Conservation (phyloP, 2,329 filamentous ascomycete species). For the Verticillium tricorpus region DNA sequence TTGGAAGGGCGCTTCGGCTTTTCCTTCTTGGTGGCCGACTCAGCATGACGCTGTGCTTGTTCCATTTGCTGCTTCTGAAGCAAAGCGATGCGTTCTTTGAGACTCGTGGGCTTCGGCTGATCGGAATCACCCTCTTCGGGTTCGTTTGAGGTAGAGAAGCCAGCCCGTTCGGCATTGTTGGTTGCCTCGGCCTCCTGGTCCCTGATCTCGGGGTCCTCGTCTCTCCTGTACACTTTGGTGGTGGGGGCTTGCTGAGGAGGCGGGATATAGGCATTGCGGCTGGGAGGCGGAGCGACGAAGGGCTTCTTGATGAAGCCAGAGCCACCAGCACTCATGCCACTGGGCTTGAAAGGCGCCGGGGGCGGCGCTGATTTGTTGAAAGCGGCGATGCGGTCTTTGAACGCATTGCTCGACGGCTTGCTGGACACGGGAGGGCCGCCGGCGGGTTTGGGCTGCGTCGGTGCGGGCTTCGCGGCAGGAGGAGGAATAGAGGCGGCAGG, state of each 20-base stretch:
- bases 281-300: conserved; percentile 92
- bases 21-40: conserved; percentile 75
- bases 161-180: conserved; percentile 65
- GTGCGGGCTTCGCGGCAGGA: conserved; percentile 31
- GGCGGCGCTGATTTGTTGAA: conserved; percentile 92
- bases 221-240: conserved; percentile 74
- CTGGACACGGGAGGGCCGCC: conserved; percentile 65
- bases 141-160: conserved; percentile 43
- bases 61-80: conserved; percentile 93
- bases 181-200: conserved; percentile 62
- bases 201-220: conserved; percentile 75
- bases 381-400: conserved; percentile 92
- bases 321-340: conserved; percentile 52
- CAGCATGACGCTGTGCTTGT: conserved; percentile 76
- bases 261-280: conserved; percentile 85
- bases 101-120: conserved; percentile 82
- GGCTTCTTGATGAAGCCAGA: conserved; percentile 89
- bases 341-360: conserved; percentile 83
- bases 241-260: conserved; percentile 65
- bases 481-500: conserved; percentile 28
- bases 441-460: conserved; percentile 34
- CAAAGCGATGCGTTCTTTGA: conserved; percentile 93
- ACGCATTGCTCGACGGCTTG: conserved; percentile 73
- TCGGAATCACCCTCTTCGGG: conserved; percentile 63
- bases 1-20: conserved; percentile 79